phyloP scores from a whole-genome alignment of 768 basidiomycete species.

The Agaricus blazei region DNA sequence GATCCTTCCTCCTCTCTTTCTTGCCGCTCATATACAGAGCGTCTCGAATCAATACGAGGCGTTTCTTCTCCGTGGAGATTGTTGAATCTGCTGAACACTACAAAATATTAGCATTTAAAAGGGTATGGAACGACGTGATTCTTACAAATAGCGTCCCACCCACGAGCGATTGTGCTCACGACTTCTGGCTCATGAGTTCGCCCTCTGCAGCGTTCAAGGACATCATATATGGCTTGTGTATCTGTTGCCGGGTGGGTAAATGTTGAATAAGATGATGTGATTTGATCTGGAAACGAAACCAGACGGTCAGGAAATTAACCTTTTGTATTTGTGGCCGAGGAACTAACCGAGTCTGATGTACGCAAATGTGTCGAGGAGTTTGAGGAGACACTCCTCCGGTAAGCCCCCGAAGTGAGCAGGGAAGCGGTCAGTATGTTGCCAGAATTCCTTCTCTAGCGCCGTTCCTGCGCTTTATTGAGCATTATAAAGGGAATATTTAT shows the following conservation, averaged over 20 bases:
- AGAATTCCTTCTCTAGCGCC: conserved; percentile 48
- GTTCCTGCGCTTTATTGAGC: conserved; percentile 27
- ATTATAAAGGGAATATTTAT: not conserved
- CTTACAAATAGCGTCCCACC: conserved; percentile 45
- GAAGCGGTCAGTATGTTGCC: conserved; percentile 58
- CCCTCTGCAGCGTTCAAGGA: conserved; percentile 38
- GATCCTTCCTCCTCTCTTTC: conserved; percentile 22
- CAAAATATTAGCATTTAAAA: not conserved
- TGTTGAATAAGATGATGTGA: conserved; percentile 57
- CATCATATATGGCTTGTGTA: conserved; percentile 42
- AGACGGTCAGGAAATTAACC: not conserved
- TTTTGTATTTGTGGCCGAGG: not conserved
- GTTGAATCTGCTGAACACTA: conserved; percentile 48
- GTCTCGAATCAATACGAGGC: conserved; percentile 49
- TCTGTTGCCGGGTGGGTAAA: conserved; percentile 49
- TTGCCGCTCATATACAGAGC: conserved; percentile 34
- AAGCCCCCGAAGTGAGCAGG: conserved; percentile 29
- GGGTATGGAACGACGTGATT: not conserved
- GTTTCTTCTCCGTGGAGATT: conserved; percentile 54
- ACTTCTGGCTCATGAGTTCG: conserved; percentile 36
- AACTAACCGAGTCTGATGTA: conserved; percentile 51
- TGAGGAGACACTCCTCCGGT: conserved; percentile 30
- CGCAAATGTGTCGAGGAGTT: conserved; percentile 46
- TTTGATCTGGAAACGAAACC: conserved; percentile 36
- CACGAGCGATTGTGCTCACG: conserved; percentile 42